phyloP scores from a whole-genome alignment of 1,284 basidiomycete genomes.

The Sporisorium iseilematis-ciliati region DNA sequence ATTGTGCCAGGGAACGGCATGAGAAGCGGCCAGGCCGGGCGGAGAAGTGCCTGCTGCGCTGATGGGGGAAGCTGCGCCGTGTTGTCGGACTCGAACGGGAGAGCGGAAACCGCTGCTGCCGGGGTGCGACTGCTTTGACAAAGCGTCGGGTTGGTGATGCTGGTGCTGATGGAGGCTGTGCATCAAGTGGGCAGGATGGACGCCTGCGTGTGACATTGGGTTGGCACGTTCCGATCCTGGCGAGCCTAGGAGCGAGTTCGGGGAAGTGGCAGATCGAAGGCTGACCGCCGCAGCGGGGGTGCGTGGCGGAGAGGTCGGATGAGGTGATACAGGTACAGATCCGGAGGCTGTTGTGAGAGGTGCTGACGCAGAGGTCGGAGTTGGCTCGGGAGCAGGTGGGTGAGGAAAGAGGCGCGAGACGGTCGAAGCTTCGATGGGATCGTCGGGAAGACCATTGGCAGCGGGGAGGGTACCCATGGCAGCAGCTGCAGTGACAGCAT shows the following conservation, averaged over 20 bases:
- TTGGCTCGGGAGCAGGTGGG: constrained; percentile 50
- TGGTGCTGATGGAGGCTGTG: constrained; percentile 44
- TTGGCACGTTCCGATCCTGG: constrained; percentile 34
- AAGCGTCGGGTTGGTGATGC: constrained; percentile 21
- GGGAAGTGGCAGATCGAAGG: constrained; percentile 24
- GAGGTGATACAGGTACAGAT: constrained; percentile 45
- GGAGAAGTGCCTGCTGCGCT: constrained; percentile 30
- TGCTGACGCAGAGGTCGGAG: constrained; percentile 15
- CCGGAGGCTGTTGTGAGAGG: constrained; percentile 12
- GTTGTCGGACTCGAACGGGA: constrained; percentile 29
- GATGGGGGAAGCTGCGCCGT: constrained; percentile 34
- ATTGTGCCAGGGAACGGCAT: constrained; percentile 14
- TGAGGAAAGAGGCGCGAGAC: constrained; percentile 63
- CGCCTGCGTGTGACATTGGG: constrained; percentile 22
- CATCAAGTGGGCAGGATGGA: constrained; percentile 23
- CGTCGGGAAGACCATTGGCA: constrained; percentile 64
- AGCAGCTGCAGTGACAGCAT: constrained; percentile 33
- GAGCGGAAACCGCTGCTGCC: constrained; percentile 34
- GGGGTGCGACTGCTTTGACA: constrained; percentile 3
- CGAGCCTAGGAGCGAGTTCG: constrained; percentile 23
- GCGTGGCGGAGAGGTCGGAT: constrained; percentile 30
- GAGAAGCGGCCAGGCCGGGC: constrained; percentile 4
- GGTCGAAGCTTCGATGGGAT: constrained; percentile 59
- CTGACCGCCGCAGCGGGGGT: constrained; percentile 29
- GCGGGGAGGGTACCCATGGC: constrained; percentile 47